Conservation (phyloP, 2,329 filamentous ascomycete genomes). For the Trichoderma endophyticum region DNA sequence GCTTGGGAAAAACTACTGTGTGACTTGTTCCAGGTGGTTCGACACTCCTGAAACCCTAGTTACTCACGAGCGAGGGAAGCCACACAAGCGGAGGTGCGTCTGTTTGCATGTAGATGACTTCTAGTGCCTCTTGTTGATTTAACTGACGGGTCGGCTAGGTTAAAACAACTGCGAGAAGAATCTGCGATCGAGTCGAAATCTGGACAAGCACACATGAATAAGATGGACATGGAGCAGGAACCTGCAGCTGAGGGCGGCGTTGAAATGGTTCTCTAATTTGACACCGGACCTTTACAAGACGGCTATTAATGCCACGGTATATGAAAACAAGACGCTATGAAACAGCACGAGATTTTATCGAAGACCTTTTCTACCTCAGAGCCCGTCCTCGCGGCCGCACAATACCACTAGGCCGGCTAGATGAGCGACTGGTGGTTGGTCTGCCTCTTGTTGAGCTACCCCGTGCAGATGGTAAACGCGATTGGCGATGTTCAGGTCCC, state of each 20-base stretch:
- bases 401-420: slow-evolving; percentile 45
- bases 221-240: slow-evolving; percentile 34
- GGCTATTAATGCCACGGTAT: background rate
- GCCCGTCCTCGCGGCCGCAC: slow-evolving; percentile 46
- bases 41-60: slow-evolving; percentile 76
- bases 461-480: slow-evolving; percentile 47
- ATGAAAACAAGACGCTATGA: background rate
- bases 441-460: slow-evolving; percentile 36
- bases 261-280: slow-evolving; percentile 32
- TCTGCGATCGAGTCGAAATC: slow-evolving; percentile 83
- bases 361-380: slow-evolving; percentile 36
- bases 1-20: slow-evolving; percentile 81
- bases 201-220: slow-evolving; percentile 77
- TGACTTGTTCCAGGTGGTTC: slow-evolving; percentile 95
- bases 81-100: slow-evolving; percentile 75
- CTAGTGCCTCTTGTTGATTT: slow-evolving; percentile 24
- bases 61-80: slow-evolving; percentile 80
- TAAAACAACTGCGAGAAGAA: slow-evolving; percentile 78
- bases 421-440: slow-evolving; percentile 25
- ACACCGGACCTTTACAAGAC: background rate
- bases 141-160: slow-evolving; percentile 44
- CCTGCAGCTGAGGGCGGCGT: slow-evolving; percentile 28
- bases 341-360: background rate
- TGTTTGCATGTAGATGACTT: background rate
- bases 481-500: slow-evolving; percentile 42